Evolutionary conservation across 257 asterid genomes (phyloP).

Genomic region (Solanum sparsipilum): DNA sequence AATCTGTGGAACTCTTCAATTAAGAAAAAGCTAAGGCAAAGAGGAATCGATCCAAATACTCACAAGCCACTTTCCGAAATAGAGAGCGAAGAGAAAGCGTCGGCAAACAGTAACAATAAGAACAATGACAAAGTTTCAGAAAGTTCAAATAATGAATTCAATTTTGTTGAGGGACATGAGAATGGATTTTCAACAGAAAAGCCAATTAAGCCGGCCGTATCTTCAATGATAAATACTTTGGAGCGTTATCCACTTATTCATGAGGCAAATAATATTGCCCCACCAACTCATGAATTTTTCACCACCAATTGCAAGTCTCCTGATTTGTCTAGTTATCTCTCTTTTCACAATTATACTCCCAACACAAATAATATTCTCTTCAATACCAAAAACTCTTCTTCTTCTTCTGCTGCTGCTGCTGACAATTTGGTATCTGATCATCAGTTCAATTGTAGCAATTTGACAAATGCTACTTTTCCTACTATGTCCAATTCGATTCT

Average conservation of each 20-base stretch:
- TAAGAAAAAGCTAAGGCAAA: constrained; percentile 79
- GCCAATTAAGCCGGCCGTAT: background rate
- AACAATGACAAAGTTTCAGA: constrained; percentile 38
- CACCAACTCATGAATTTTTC: constrained; percentile 50
- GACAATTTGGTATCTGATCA: constrained; percentile 26
- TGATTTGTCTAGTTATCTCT: constrained; percentile 30
- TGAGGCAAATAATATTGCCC: background rate
- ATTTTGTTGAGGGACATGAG: constrained; percentile 21
- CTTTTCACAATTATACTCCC: constrained; percentile 32
- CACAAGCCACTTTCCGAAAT: constrained; percentile 61
- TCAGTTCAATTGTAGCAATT: background rate
- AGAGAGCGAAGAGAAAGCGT: constrained; percentile 24
- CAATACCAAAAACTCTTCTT: constrained; percentile 12
- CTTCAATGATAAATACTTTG: constrained; percentile 3
- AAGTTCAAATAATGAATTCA: constrained; percentile 37
- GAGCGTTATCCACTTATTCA: constrained; percentile 16
- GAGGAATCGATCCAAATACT: constrained; percentile 81
- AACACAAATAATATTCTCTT: constrained; percentile 22
- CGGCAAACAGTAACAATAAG: constrained; percentile 10
- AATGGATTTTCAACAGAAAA: constrained; percentile 11
- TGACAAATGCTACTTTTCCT: background rate
- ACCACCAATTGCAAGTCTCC: constrained; percentile 11
- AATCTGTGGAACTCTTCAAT: constrained; percentile 87
- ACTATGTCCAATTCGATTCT: constrained; percentile 2
- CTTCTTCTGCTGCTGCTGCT: background rate